Base-by-base conservation (phyloP, 371 early-diverging fungal species). In the Mortierella sp. region DNA sequence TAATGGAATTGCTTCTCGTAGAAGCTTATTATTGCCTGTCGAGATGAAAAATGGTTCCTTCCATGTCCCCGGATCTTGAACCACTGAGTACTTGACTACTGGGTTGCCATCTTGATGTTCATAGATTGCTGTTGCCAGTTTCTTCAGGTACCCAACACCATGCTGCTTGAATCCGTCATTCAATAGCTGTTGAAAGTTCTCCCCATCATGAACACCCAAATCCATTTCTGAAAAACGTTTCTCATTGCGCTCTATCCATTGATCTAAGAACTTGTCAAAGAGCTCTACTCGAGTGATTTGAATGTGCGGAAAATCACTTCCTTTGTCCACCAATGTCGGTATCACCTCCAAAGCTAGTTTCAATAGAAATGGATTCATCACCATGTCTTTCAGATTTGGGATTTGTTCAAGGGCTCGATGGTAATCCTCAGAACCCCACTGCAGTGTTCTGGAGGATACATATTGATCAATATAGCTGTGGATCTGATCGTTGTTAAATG, bases 401-500 rank as follows among this genome's bases (percentile, higher is more conserved):
- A 67, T 47, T 2, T 31, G 13, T 8, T 45, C 34, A 35, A 67
- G 13, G n/a, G 55, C 59, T 4, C 35, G 17, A 13, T 10, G 40
- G 40, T 67, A 67, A 22, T 60, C 60, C 22, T 42, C 12, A 0
- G 32, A 17, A 4, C 15, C 2, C 67, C 67, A 67, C 26, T 19
- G 42, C 19, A 26, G 43, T 7, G n/a, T 15, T 12, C 10, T 9
- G 9, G 12, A 2, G 15, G 34, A 29, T 19, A 67, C 67, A 26
- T 34, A 67, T 28, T 67, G 26, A 8, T 47, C n/a, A 35, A 67
- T 47, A 31, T 67, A 67, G 23, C 32, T 35, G n/a, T 59, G 31
- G 51, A 67, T 49, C 31, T 67, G 67, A 49, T 43, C 13, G 9
- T n/a, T 6, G 45, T 42, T 22, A 47, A 61, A 61, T n/a, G 61